Percentiles rank a stretch among this genome's conserved stretches.
Evolutionary conservation across 257 asterid species (phyloP).

Genomic region (Jaltomata sinuosa): DNA sequence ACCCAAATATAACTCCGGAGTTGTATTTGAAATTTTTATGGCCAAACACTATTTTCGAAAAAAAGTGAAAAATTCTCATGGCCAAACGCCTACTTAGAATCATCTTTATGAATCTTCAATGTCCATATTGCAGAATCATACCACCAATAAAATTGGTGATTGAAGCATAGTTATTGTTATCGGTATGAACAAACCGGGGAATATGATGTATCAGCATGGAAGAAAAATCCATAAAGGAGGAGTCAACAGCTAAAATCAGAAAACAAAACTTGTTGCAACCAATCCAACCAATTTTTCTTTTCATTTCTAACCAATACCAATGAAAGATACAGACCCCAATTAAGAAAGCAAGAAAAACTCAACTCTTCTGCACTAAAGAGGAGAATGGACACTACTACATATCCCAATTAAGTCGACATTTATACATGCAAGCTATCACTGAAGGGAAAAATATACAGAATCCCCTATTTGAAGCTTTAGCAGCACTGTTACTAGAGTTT

Average conservation of each 20-base stretch:
- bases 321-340: neutral
- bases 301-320: slow-evolving; percentile 5
- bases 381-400: neutral
- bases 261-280: neutral
- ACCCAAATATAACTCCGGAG: too few species aligned
- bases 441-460: neutral
- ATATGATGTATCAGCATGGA: neutral
- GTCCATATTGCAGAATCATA: neutral
- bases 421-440: neutral
- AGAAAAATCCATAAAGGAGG: neutral
- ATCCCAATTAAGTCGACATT: neutral
- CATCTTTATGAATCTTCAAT: neutral
- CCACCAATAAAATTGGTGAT: neutral
- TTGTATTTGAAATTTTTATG: too few species aligned
- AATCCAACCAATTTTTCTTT: slow-evolving; percentile 11
- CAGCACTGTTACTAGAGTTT: neutral
- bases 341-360: neutral
- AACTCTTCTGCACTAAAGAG: neutral
- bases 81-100: too few species aligned
- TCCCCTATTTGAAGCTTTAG: neutral
- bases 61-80: too few species aligned
- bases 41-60: too few species aligned
- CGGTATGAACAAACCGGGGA: neutral
- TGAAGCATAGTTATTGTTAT: neutral
- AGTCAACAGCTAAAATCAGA: neutral